These are phyloP conservation scores for Fraxinus americana DNA, from an alignment of 257 asterid species.

Conservation along the genomic window DNA sequence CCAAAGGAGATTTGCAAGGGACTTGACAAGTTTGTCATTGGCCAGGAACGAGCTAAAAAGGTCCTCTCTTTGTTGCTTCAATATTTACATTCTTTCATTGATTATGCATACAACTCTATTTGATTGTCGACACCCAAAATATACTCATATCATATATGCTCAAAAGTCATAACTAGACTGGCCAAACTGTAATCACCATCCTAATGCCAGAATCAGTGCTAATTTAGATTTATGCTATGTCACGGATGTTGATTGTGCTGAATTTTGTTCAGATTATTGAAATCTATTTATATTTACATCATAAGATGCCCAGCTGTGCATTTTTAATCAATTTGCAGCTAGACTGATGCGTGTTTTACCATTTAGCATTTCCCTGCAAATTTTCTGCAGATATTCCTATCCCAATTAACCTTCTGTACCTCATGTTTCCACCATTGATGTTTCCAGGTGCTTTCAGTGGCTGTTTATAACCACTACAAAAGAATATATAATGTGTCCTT, in stretches of 20 bases:
- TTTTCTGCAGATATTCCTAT: constrained; percentile 14
- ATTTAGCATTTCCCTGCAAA: constrained; percentile 2
- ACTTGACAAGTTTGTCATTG: constrained; percentile 87
- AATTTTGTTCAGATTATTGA: constrained; percentile 10
- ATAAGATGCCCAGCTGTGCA: background rate
- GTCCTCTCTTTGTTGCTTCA: constrained; percentile 31
- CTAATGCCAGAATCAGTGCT: background rate
- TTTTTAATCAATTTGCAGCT: constrained; percentile 9
- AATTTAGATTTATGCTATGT: constrained; percentile 10
- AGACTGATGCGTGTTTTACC: constrained; percentile 2
- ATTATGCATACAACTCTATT: constrained; percentile 1
- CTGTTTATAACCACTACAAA: constrained; percentile 91
- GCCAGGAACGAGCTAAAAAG: constrained; percentile 96
- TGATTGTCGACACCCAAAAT: constrained; percentile 2
- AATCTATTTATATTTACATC: background rate
- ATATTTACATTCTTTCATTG: background rate
- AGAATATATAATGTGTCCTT: constrained; percentile 71
- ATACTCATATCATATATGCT: background rate
- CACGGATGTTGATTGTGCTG: constrained; percentile 9
- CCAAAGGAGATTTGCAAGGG: constrained; percentile 94
- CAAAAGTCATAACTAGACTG: background rate
- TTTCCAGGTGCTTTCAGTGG: constrained; percentile 87
- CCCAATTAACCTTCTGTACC: constrained; percentile 4
- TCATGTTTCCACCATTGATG: constrained; percentile 20
- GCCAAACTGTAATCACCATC: background rate